Evolutionary conservation across 2,329 filamentous ascomycete species (phyloP).

Genomic region (Penicillium verrucosum): DNA sequence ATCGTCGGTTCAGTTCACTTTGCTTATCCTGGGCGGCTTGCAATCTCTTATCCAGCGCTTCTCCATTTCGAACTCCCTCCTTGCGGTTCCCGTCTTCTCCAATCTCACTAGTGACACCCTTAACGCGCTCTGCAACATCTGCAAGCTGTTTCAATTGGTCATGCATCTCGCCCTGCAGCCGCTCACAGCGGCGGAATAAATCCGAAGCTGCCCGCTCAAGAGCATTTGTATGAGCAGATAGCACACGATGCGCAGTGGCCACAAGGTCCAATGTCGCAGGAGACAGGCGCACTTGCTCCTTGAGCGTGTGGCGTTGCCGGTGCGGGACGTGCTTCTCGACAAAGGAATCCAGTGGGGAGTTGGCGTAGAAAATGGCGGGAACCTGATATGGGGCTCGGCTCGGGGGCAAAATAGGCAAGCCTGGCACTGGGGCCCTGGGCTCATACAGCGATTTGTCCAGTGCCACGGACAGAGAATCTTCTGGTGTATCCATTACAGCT

Average conservation of each 20-base stretch:
- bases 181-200: conserved; percentile 52
- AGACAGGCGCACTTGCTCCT: conserved; percentile 47
- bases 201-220: conserved; percentile 49
- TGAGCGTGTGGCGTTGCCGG: conserved; percentile 42
- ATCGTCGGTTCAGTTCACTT: conserved; percentile 39
- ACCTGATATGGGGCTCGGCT: conserved; percentile 44
- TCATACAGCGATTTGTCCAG: conserved; percentile 28
- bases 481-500: conserved; percentile 51
- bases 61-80: conserved; percentile 31
- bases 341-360: conserved; percentile 40
- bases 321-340: conserved; percentile 43
- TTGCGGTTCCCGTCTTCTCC: conserved; percentile 36
- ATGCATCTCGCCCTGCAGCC: conserved; percentile 46
- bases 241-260: conserved; percentile 46
- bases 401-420: conserved; percentile 30
- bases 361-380: conserved; percentile 40
- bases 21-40: conserved; percentile 42
- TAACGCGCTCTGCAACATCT: conserved; percentile 46
- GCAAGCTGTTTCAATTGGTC: conserved; percentile 47
- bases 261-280: conserved; percentile 49
- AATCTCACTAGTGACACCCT: conserved; percentile 40
- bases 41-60: conserved; percentile 41
- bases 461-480: conserved; percentile 28
- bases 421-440: conserved; percentile 18
- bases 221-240: conserved; percentile 46